These are phyloP conservation scores for Diaporthe caulivora DNA, from an alignment of 2,329 filamentous ascomycete genomes.

Conservation along the genomic window DNA sequence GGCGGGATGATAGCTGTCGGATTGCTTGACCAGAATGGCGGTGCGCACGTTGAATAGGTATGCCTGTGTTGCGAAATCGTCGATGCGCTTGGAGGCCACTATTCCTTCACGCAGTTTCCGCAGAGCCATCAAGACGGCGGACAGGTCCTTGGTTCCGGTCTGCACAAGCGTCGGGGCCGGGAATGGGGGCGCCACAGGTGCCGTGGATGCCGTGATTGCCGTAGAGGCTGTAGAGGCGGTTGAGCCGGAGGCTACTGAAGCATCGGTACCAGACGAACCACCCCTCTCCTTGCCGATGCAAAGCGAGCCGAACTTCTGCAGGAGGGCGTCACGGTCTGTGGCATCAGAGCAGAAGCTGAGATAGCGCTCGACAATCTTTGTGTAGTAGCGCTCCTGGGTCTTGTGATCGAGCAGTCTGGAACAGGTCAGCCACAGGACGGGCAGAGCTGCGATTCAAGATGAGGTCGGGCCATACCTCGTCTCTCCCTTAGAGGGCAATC, in stretches of 20 bases:
- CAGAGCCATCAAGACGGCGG: constrained; percentile 83
- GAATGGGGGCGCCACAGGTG: constrained; percentile 33
- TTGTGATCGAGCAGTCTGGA: constrained; percentile 78
- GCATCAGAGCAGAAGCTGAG: constrained; percentile 87
- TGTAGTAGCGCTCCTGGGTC: constrained; percentile 87
- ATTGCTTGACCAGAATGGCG: constrained; percentile 83
- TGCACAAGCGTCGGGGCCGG: constrained; percentile 31
- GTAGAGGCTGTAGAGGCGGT: constrained; percentile 36
- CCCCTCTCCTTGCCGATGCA: constrained; percentile 49
- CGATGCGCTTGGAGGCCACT: constrained; percentile 79
- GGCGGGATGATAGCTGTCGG: constrained; percentile 91
- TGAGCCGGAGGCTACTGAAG: constrained; percentile 33
- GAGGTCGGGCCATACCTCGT: constrained; percentile 69
- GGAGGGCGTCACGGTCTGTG: constrained; percentile 78
- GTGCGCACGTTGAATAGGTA: constrained; percentile 94
- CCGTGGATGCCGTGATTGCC: constrained; percentile 36
- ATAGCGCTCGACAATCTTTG: constrained; percentile 88
- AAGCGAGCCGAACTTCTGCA: constrained; percentile 80
- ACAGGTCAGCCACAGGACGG: constrained; percentile 23
- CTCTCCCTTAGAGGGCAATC: constrained; percentile 92
- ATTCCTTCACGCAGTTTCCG: constrained; percentile 94
- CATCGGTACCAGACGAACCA: constrained; percentile 38
- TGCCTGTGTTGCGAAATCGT: constrained; percentile 86
- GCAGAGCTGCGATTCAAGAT: constrained; percentile 6
- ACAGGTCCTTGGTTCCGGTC: constrained; percentile 72